Conservation (phyloP, 345 rosid genomes). For the Citrus hindsii region DNA sequence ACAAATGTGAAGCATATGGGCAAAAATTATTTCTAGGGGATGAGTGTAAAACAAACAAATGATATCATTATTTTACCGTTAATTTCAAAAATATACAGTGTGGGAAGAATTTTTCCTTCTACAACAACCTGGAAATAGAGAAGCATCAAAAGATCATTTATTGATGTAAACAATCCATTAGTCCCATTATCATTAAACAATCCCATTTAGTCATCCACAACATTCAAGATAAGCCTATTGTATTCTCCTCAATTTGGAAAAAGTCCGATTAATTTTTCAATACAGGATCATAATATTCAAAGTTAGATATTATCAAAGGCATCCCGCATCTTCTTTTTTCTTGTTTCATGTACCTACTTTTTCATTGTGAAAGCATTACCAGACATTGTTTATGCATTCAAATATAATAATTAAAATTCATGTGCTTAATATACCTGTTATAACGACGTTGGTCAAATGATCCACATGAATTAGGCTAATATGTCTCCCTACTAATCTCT, state of each 20-base stretch:
- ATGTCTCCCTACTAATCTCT: constrained; percentile 92
- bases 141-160: neutral
- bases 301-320: neutral
- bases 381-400: neutral
- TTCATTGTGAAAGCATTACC: neutral
- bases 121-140: neutral
- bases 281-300: neutral
- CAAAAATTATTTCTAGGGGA: neutral
- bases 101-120: neutral
- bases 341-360: too few relatives aligned
- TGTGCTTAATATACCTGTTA: constrained; percentile 54
- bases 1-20: neutral
- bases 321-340: neutral
- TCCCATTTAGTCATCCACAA: neutral
- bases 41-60: neutral
- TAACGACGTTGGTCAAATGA: constrained; percentile 76
- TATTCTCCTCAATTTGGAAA: neutral
- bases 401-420: neutral
- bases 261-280: neutral
- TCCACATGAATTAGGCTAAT: constrained; percentile 96
- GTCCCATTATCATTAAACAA: neutral
- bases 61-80: too few relatives aligned
- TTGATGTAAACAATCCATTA: neutral
- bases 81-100: too few relatives aligned
- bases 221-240: neutral